A percentile compares a stretch with the other conserved stretches of the same genome.
phyloP scores from a whole-genome alignment of 352 stramenopile species.

The Hyaloperonospora arabidopsidis region DNA sequence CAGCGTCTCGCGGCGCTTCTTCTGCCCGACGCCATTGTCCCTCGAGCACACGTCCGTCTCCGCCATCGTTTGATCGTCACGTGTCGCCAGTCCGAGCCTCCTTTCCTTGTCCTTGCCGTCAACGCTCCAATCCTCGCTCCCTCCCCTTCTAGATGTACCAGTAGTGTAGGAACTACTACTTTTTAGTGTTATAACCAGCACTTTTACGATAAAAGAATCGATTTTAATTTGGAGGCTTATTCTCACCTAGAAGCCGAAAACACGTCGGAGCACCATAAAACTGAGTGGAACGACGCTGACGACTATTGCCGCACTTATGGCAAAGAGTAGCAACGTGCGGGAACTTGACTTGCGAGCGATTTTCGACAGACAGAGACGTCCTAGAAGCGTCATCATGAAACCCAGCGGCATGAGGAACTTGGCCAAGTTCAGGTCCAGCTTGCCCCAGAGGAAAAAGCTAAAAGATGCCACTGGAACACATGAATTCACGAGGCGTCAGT shows the following conservation, averaged over 20 bases:
- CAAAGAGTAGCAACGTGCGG: constrained; percentile 28
- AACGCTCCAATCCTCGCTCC: constrained; percentile 21
- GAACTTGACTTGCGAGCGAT: constrained; percentile 33
- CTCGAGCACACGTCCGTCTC: constrained; percentile 20
- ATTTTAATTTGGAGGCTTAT: constrained; percentile 17
- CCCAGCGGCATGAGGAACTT: constrained; percentile 26
- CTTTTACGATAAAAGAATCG: constrained; percentile 11
- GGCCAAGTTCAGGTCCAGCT: constrained; percentile 26
- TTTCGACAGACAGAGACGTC: constrained; percentile 25
- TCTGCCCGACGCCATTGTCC: constrained; percentile 29
- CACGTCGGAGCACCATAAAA: constrained; percentile 18
- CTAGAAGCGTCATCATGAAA: constrained; percentile 30
- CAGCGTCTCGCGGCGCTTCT: constrained; percentile 35
- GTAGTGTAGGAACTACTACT: not conserved
- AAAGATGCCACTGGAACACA: constrained; percentile 27
- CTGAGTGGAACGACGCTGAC: constrained; percentile 30
- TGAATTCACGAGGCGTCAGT: constrained; percentile 7
- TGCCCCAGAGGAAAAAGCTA: constrained; percentile 38
- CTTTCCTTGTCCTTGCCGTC: constrained; percentile 1
- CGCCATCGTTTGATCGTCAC: constrained; percentile 15
- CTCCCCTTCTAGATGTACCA: constrained; percentile 1
- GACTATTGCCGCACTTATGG: constrained; percentile 26
- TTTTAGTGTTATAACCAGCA: not conserved
- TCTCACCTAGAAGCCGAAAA: constrained; percentile 20
- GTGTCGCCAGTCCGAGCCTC: constrained; percentile 6